Percentiles rank a stretch among this genome's conserved stretches.
Evolutionary conservation across 148 eudicot genomes (phyloP).

Genomic region (Silene latifolia): DNA sequence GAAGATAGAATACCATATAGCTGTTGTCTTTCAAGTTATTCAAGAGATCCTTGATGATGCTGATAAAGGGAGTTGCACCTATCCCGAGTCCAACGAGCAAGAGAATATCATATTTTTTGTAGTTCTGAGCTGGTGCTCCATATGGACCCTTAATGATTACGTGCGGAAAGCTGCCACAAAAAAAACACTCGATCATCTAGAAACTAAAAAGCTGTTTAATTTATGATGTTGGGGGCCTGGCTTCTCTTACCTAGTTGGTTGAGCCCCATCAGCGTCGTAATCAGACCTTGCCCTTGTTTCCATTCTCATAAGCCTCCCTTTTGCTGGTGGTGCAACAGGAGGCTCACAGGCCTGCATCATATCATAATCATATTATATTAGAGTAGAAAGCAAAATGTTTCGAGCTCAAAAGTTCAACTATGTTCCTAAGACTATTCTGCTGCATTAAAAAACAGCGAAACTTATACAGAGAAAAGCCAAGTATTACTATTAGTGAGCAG

Average conservation of each 20-base stretch:
- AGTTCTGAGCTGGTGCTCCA: slow-evolving; percentile 96
- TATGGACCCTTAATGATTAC: slow-evolving; percentile 89
- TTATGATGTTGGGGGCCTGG: neutral
- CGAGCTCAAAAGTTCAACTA: neutral
- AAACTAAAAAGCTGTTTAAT: neutral
- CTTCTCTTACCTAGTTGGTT: slow-evolving; percentile 40
- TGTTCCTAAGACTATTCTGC: neutral
- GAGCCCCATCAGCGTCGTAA: slow-evolving; percentile 21
- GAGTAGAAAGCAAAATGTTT: neutral
- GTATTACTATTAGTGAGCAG: neutral
- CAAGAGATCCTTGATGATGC: slow-evolving; percentile 86
- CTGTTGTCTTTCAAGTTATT: slow-evolving; percentile 41
- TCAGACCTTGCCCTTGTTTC: slow-evolving; percentile 48
- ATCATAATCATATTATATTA: slow-evolving; percentile 8
- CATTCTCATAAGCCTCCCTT: slow-evolving; percentile 68
- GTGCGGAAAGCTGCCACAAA: slow-evolving; percentile 60
- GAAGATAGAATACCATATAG: slow-evolving; percentile 17
- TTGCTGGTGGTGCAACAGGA: slow-evolving; percentile 34
- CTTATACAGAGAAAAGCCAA: neutral
- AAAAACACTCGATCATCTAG: neutral
- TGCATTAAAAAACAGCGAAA: neutral
- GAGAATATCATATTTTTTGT: slow-evolving; percentile 76
- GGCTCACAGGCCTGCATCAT: slow-evolving; percentile 63
- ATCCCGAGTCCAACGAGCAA: slow-evolving; percentile 87
- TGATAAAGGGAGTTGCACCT: slow-evolving; percentile 95